Conservation (phyloP, 768 basidiomycete species). For the Rickenella mellea region DNA sequence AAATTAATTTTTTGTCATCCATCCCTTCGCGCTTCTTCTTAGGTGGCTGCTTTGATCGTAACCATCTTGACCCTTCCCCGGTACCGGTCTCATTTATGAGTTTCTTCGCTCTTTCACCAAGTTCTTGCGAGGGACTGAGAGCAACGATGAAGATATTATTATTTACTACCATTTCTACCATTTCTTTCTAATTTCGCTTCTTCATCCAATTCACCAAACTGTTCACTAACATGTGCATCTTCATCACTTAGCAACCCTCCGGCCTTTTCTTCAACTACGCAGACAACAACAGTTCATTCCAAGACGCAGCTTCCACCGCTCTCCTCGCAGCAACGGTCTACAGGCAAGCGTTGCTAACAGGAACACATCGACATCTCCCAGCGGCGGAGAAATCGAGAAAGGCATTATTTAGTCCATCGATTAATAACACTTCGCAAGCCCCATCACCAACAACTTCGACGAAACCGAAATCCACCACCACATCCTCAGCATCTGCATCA, state of each 20-base stretch:
- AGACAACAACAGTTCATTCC: constrained; percentile 48
- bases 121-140: no score
- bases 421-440: no score
- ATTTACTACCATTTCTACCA: no score
- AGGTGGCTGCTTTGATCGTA: no score
- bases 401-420: constrained; percentile 20
- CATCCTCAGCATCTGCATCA: constrained; percentile 4
- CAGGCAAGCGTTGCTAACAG: constrained; percentile 49
- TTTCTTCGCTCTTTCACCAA: no score
- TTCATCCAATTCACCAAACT: background rate
- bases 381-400: constrained; percentile 48
- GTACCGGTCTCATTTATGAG: no score
- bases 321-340: constrained; percentile 73
- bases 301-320: constrained; percentile 65
- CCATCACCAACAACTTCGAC: constrained; percentile 1
- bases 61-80: no score
- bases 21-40: no score
- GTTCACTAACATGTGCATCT: background rate
- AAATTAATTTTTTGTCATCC: no score
- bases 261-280: constrained; percentile 68
- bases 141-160: no score
- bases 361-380: constrained; percentile 40
- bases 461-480: background rate
- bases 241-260: no score
- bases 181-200: no score